A percentile compares a stretch with the other conserved stretches of the same genome.
phyloP scores from a whole-genome alignment of 768 basidiomycete genomes.

The Solioccasus polychromus region DNA sequence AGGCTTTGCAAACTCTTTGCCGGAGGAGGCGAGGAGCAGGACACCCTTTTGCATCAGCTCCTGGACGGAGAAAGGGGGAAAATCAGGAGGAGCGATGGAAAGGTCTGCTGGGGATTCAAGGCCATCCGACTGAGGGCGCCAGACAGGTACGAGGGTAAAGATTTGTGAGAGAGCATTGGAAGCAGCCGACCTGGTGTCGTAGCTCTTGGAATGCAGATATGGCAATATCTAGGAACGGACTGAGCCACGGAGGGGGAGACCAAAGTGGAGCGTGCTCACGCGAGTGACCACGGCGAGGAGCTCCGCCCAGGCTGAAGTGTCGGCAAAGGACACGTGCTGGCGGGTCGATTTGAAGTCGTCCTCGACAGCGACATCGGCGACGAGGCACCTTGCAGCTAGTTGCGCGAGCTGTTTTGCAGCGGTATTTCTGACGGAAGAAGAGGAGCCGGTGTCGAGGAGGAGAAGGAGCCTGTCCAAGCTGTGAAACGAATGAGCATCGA shows the following conservation, averaged over 20 bases:
- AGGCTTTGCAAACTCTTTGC: slow-evolving; percentile 85
- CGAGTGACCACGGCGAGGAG: slow-evolving; percentile 88
- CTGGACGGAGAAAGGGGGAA: slow-evolving; percentile 72
- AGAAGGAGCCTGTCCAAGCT: slow-evolving; percentile 97
- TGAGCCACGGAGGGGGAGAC: neutral
- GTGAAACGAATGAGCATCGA: slow-evolving; percentile 1
- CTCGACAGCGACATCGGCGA: slow-evolving; percentile 76
- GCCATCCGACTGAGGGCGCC: slow-evolving; percentile 44
- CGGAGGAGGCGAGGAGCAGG: slow-evolving; percentile 86
- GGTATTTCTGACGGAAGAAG: slow-evolving; percentile 84
- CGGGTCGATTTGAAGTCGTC: slow-evolving; percentile 67
- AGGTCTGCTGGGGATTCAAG: slow-evolving; percentile 26
- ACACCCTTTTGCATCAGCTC: slow-evolving; percentile 74
- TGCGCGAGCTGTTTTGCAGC: slow-evolving; percentile 96
- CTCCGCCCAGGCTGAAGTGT: slow-evolving; percentile 84
- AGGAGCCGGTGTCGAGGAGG: slow-evolving; percentile 93
- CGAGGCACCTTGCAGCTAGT: slow-evolving; percentile 82
- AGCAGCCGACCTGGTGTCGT: slow-evolving; percentile 88
- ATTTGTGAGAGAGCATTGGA: slow-evolving; percentile 87
- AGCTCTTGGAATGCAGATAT: slow-evolving; percentile 86
- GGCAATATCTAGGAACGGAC: slow-evolving; percentile 69
- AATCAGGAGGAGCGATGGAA: slow-evolving; percentile 46
- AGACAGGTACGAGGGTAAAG: slow-evolving; percentile 78
- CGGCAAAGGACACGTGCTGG: slow-evolving; percentile 55
- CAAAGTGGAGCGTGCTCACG: slow-evolving; percentile 39